These are phyloP conservation scores for Leishmania tropica DNA, from an alignment of 208 protist species.

Conservation along the genomic window DNA sequence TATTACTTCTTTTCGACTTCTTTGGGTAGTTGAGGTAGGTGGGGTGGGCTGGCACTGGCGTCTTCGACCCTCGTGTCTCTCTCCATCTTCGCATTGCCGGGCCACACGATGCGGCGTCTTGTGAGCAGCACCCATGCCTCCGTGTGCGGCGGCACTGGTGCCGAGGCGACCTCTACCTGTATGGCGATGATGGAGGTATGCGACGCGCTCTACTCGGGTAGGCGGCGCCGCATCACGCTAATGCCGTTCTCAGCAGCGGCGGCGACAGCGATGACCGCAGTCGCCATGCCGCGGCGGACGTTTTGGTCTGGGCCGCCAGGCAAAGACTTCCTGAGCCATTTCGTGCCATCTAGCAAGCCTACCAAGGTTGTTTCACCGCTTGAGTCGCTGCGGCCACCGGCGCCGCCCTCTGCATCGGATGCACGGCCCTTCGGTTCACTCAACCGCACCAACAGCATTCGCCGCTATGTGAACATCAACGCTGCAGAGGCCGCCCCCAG, in stretches of 20 bases:
- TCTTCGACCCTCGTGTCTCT: not conserved
- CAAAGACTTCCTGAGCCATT: conserved; percentile 12
- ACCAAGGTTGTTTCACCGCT: conserved; percentile 38
- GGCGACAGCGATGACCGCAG: not conserved
- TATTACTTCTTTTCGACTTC: not conserved
- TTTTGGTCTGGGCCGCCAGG: conserved; percentile 16
- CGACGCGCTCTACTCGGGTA: not conserved
- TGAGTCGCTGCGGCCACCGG: conserved; percentile 36
- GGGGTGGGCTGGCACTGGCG: not conserved
- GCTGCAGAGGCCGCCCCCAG: not conserved
- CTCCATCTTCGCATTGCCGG: not conserved
- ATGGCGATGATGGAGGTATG: not conserved
- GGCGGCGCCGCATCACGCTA: not conserved
- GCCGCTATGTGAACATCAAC: conserved; percentile 51
- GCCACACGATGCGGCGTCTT: conserved; percentile 13
- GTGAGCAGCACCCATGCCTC: conserved; percentile 1
- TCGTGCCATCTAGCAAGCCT: conserved; percentile 1
- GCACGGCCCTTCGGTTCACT: conserved; percentile 62
- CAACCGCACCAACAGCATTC: conserved; percentile 35
- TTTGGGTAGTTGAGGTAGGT: not conserved
- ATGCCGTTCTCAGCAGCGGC: not conserved
- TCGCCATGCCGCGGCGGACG: not conserved
- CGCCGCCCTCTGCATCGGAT: conserved; percentile 56
- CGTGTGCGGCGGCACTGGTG: not conserved
- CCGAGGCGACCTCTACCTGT: not conserved